Percentiles rank a stretch among this genome's conserved stretches.
These are phyloP conservation scores for Microcyclospora tardicrescens DNA, from an alignment of 2,329 filamentous ascomycete species.

Conservation along the genomic window DNA sequence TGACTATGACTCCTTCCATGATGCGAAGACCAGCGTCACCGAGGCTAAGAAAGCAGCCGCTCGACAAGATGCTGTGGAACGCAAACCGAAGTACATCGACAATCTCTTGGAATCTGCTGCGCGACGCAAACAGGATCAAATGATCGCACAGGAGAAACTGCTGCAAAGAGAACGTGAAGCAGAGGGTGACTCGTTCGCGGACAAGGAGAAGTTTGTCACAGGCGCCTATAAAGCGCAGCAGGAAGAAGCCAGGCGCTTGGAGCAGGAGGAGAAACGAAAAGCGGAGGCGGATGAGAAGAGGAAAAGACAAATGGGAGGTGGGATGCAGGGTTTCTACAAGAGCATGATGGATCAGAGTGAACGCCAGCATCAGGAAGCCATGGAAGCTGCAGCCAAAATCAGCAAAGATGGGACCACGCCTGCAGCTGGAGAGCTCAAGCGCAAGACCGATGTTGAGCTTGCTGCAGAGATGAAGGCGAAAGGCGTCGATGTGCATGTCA, in stretches of 20 bases:
- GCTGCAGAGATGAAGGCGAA: constrained; percentile 54
- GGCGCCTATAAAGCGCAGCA: constrained; percentile 72
- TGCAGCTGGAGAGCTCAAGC: constrained; percentile 1
- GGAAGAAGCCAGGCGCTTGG: constrained; percentile 55
- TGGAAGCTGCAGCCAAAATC: constrained; percentile 48
- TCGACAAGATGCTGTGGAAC: constrained; percentile 42
- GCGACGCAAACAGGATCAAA: constrained; percentile 61
- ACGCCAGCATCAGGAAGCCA: constrained; percentile 52
- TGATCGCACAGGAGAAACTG: constrained; percentile 69
- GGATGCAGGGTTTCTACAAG: constrained; percentile 66
- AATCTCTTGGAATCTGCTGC: constrained; percentile 61
- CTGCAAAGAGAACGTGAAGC: constrained; percentile 64
- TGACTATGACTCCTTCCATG: constrained; percentile 75
- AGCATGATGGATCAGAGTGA: constrained; percentile 60
- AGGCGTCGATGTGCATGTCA: constrained; percentile 53
- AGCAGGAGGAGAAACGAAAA: constrained; percentile 55
- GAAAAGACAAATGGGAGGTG: constrained; percentile 44
- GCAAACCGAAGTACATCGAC: constrained; percentile 67
- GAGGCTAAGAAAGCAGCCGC: constrained; percentile 45
- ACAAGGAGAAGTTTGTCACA: constrained; percentile 78
- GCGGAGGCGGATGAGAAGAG: constrained; percentile 54
- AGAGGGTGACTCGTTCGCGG: constrained; percentile 68
- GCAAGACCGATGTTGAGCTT: constrained; percentile 43
- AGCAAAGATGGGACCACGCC: constrained; percentile 20
- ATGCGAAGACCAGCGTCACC: constrained; percentile 49